phyloP scores from a whole-genome alignment of 768 basidiomycete species.

The Leucocoprinus sp. region DNA sequence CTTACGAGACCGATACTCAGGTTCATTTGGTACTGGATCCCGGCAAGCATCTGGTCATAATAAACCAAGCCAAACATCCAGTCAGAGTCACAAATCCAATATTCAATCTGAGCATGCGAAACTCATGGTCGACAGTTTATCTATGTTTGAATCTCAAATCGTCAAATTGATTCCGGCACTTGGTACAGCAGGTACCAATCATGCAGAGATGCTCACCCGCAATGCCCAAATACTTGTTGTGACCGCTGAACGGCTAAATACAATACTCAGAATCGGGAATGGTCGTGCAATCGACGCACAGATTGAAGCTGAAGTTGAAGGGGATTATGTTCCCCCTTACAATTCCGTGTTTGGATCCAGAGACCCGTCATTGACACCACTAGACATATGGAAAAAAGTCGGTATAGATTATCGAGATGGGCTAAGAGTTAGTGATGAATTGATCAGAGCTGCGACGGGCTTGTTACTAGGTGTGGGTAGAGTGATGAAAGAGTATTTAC shows the following conservation, averaged over 20 bases:
- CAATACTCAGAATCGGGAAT: constrained; percentile 46
- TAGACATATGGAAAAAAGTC: constrained; percentile 59
- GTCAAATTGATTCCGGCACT: constrained; percentile 37
- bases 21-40: constrained; percentile 19
- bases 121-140: constrained; percentile 63
- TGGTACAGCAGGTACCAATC: constrained; percentile 23
- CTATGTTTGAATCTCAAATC: constrained; percentile 63
- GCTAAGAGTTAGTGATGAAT: constrained; percentile 66
- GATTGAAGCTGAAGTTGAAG: constrained; percentile 67
- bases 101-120: constrained; percentile 48
- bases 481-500: constrained; percentile 48
- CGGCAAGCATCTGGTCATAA: constrained; percentile 16
- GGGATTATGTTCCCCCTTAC: constrained; percentile 19
- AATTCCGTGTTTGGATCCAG: too few relatives aligned
- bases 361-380: constrained; percentile 25
- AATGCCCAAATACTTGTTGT: constrained; percentile 57
- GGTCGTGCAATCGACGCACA: constrained; percentile 60
- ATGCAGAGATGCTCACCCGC: constrained; percentile 36
- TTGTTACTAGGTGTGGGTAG: constrained; percentile 70
- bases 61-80: background rate
- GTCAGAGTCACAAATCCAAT: constrained; percentile 10
- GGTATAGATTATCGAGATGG: constrained; percentile 69
- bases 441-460: constrained; percentile 68
- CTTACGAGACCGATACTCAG: constrained; percentile 16
- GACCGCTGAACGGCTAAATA: constrained; percentile 61